These are phyloP conservation scores for Huntiella bhutanensis DNA, from an alignment of 2,329 filamentous ascomycete species.

Conservation along the genomic window DNA sequence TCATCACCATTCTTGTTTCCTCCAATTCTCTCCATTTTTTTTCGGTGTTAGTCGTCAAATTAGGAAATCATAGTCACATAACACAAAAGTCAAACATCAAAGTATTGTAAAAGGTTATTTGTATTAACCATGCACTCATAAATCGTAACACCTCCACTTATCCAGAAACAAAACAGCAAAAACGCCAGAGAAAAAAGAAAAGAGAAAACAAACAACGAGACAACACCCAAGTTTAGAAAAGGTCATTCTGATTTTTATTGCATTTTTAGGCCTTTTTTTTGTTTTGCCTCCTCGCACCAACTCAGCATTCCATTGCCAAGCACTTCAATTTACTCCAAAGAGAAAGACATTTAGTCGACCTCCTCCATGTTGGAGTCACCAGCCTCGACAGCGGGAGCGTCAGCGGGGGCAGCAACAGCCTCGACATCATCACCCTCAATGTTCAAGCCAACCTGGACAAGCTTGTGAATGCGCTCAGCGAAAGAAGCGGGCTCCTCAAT, in stretches of 20 bases:
- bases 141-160: no score
- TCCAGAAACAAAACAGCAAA: not conserved
- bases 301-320: not conserved
- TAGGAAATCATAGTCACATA: no score
- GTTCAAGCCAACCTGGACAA: constrained; percentile 92
- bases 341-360: constrained; percentile 57
- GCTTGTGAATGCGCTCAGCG: constrained; percentile 98
- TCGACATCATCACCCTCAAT: constrained; percentile 78
- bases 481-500: constrained; percentile 97
- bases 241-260: not conserved
- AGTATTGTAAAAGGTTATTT: no score
- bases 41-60: no score
- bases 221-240: not conserved
- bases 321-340: no score
- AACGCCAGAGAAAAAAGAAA: not conserved
- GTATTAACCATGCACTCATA: no score
- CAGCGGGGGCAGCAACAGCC: constrained; percentile 36
- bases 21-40: no score
- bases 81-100: no score
- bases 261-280: constrained; percentile 2
- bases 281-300: not conserved
- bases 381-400: constrained; percentile 38
- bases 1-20: no score
- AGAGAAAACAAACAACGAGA: not conserved
- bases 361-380: constrained; percentile 98